These are phyloP conservation scores for Phytophthora foliorum DNA, from an alignment of 352 stramenopile species.

Conservation along the genomic window DNA sequence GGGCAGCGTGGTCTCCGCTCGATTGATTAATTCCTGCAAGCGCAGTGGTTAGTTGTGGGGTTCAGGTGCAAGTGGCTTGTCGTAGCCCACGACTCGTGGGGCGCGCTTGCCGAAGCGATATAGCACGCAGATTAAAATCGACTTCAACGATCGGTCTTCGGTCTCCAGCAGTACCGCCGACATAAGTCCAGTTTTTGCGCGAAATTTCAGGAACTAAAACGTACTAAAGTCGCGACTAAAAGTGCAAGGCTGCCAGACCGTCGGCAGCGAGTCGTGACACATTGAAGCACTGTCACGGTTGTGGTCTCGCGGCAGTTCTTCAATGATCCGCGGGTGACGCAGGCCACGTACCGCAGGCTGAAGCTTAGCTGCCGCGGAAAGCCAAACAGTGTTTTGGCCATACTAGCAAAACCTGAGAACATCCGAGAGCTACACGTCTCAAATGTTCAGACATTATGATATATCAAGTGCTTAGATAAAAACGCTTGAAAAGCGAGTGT, in stretches of 20 bases:
- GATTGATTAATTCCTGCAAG: background rate
- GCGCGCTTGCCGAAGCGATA: background rate
- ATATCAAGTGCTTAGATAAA: background rate
- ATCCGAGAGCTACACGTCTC: constrained; percentile 6
- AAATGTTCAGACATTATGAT: background rate
- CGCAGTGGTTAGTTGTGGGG: too few species aligned
- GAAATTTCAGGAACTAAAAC: constrained; percentile 9
- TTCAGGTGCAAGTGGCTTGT: background rate
- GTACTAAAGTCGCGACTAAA: constrained; percentile 24
- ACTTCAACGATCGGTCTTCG: background rate
- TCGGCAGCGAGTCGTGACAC: constrained; percentile 11
- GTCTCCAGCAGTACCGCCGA: background rate
- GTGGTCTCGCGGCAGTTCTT: constrained; percentile 22
- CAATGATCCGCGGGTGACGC: constrained; percentile 34
- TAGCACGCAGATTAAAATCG: constrained; percentile 8
- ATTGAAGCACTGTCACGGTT: constrained; percentile 28
- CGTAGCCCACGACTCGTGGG: too few species aligned
- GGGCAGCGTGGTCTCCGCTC: background rate
- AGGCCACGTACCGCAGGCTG: constrained; percentile 5
- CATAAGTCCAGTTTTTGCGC: background rate
- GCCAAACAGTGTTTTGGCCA: background rate
- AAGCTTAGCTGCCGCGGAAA: background rate
- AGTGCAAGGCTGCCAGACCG: constrained; percentile 2
- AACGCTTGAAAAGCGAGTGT: background rate
- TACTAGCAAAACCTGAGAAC: constrained; percentile 41